Evolutionary conservation across 169 alveolate species (phyloP).

Genomic region (Plasmodium adleri): DNA sequence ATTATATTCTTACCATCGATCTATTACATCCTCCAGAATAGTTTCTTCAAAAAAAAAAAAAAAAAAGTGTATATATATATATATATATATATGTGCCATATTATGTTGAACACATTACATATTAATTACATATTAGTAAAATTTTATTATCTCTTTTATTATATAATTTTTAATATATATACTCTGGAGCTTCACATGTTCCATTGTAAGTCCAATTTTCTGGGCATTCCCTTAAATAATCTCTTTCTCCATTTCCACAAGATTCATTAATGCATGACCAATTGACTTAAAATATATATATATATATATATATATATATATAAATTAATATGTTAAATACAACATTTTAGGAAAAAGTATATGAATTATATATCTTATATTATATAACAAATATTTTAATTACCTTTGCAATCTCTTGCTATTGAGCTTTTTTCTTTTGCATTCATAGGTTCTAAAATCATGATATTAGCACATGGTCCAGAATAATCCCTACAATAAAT

Average conservation of each 20-base stretch:
- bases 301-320: not conserved
- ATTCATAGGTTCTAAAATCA: constrained; percentile 57
- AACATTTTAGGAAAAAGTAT: not conserved
- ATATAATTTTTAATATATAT: not conserved
- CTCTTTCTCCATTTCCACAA: constrained; percentile 58
- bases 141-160: not conserved
- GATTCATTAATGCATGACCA: constrained; percentile 62
- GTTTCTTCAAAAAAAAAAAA: constrained; percentile 32
- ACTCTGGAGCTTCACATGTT: constrained; percentile 74
- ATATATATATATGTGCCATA: no score
- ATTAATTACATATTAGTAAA: no score
- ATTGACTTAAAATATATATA: constrained; percentile 21
- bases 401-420: constrained; percentile 61
- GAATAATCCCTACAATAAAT: constrained; percentile 33
- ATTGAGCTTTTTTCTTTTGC: constrained; percentile 64
- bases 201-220: constrained; percentile 63
- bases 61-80: constrained; percentile 1
- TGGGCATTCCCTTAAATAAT: constrained; percentile 60
- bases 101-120: no score
- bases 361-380: not conserved
- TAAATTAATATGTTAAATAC: not conserved
- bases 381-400: not conserved
- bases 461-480: constrained; percentile 67
- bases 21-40: constrained; percentile 63
- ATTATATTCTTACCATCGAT: constrained; percentile 31